Evolutionary conservation across 129 eudicot species (phyloP).

Genomic region (Flaveria robusta): DNA sequence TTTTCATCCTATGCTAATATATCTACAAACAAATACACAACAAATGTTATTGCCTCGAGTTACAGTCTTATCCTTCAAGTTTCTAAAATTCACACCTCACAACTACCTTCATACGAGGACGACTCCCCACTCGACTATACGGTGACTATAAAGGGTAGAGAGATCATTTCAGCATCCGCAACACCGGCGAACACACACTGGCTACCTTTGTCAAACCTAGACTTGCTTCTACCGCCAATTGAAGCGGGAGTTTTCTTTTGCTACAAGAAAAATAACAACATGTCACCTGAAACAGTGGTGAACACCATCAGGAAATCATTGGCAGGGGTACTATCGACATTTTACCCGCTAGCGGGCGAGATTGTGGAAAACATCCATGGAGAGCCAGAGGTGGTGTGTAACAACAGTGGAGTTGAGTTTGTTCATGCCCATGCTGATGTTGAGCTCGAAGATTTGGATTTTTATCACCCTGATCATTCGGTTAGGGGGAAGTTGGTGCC

Average conservation of each 20-base stretch:
- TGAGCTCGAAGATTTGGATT: not conserved
- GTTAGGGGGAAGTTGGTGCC: conserved; percentile 53
- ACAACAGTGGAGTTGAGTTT: conserved; percentile 4
- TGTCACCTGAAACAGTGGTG: conserved; percentile 25
- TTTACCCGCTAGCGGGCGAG: conserved; percentile 34
- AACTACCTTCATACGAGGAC: not conserved
- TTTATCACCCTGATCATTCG: conserved; percentile 30
- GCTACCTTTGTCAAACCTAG: conserved; percentile 32
- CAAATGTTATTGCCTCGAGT: not conserved
- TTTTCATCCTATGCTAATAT: not conserved
- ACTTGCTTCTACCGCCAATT: not conserved
- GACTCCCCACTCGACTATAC: conserved; percentile 7
- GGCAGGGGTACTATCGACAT: conserved; percentile 41
- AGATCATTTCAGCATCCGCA: conserved; percentile 33
- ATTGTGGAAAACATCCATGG: conserved; percentile 3
- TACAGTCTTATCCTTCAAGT: not conserved
- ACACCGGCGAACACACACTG: conserved; percentile 38
- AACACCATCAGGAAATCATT: conserved; percentile 47
- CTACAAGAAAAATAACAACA: conserved; percentile 33
- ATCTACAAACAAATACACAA: not conserved
- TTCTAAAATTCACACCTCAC: conserved; percentile 16
- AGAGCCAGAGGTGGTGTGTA: conserved; percentile 9
- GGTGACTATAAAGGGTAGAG: conserved; percentile 38
- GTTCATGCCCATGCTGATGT: not conserved
- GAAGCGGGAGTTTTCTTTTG: not conserved